Conservation (phyloP, 768 basidiomycete genomes). For the Tulasnella sp. region DNA sequence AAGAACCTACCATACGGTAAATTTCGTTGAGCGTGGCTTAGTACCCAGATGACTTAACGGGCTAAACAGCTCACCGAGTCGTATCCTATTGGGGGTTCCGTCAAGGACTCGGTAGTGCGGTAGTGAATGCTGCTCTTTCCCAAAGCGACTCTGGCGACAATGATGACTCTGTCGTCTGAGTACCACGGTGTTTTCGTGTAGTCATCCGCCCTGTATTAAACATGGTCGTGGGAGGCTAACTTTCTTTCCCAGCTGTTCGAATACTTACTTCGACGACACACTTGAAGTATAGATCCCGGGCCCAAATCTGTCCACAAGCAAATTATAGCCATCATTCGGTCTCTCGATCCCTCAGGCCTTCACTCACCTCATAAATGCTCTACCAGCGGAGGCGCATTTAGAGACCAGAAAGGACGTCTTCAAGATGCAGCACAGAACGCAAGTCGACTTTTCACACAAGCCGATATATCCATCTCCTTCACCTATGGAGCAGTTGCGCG, state of each 20-base stretch:
- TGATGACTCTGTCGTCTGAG: not conserved
- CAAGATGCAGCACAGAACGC: not conserved
- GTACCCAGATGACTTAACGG: too few relatives aligned
- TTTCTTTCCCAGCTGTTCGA: not conserved
- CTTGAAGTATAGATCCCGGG: conserved; percentile 4
- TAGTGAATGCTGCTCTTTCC: not conserved
- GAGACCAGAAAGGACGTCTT: conserved; percentile 1
- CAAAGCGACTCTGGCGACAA: conserved; percentile 1
- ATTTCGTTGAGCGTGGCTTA: too few relatives aligned
- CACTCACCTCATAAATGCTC: not conserved
- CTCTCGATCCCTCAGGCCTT: too few relatives aligned
- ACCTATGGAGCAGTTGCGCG: not conserved
- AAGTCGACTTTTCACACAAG: not conserved
- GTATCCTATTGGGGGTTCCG: not conserved
- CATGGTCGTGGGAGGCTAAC: not conserved
- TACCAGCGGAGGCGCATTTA: not conserved
- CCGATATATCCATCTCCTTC: not conserved
- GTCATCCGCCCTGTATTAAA: conserved; percentile 12
- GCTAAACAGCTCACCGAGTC: conserved; percentile 8
- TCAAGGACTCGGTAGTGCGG: not conserved
- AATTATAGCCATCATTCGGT: not conserved
- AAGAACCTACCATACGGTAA: not conserved
- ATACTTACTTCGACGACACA: conserved; percentile 9
- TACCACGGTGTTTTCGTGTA: not conserved
- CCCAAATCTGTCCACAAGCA: not conserved